These are phyloP conservation scores for Oryza glaberrima DNA, from an alignment of 176 grass and related monocot genomes.

Conservation along the genomic window DNA sequence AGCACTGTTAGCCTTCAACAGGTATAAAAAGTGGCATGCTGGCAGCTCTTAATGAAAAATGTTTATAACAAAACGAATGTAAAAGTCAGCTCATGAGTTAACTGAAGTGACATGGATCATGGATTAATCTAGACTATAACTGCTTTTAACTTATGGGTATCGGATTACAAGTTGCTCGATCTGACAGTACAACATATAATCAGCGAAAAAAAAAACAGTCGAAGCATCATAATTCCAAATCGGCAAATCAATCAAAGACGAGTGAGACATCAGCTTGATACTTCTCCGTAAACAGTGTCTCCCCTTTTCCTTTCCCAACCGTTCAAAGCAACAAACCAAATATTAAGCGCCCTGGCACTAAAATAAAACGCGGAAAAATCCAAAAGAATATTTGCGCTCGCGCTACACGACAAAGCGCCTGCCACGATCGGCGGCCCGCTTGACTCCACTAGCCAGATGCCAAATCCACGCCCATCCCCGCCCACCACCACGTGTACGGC, in stretches of 20 bases:
- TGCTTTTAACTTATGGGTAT: neutral
- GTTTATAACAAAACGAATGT: neutral
- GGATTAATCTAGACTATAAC: too few relatives aligned
- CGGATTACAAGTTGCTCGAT: neutral
- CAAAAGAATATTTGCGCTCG: conserved; percentile 30
- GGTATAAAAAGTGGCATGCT: too few relatives aligned
- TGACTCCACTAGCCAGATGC: conserved; percentile 64
- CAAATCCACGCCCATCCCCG: conserved; percentile 15
- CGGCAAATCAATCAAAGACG: conserved; percentile 39
- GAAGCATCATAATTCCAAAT: neutral
- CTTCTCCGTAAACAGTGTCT: neutral
- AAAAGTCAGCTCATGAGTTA: neutral
- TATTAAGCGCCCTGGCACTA: neutral
- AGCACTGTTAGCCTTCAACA: too few relatives aligned
- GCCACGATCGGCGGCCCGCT: conserved; percentile 35
- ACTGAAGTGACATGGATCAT: neutral
- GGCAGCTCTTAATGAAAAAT: neutral
- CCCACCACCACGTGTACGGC: conserved; percentile 56
- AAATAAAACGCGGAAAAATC: neutral
- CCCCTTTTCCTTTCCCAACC: neutral
- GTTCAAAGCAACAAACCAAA: neutral
- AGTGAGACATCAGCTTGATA: conserved; percentile 32
- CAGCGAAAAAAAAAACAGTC: neutral
- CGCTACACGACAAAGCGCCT: conserved; percentile 62
- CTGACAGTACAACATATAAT: neutral